Conservation (phyloP, 176 grass and related monocot species). For the Dendrocalamus sinicus region DNA sequence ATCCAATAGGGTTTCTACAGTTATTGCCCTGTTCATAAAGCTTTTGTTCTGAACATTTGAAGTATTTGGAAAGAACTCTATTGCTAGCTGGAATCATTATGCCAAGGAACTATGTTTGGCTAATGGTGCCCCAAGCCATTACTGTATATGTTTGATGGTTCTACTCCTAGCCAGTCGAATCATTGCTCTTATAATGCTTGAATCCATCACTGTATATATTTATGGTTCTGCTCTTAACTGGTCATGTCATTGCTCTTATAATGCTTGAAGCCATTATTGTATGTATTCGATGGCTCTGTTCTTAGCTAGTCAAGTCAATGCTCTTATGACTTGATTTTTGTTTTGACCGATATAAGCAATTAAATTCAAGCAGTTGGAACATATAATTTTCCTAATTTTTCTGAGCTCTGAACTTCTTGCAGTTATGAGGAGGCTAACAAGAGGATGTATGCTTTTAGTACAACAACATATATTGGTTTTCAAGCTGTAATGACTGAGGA, state of each 20-base stretch:
- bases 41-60: neutral
- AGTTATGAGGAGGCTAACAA: constrained; percentile 92
- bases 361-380: constrained; percentile 14
- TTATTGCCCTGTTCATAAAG: neutral
- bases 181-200: neutral
- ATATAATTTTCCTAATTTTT: constrained; percentile 34
- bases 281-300: neutral
- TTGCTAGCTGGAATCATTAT: neutral
- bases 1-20: neutral
- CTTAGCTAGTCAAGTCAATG: neutral
- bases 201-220: neutral
- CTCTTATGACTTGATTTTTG: neutral
- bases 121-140: neutral
- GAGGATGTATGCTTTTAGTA: constrained; percentile 91
- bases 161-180: neutral
- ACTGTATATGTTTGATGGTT: neutral
- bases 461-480: constrained; percentile 90
- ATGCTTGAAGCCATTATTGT: neutral
- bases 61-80: neutral
- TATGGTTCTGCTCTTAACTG: neutral
- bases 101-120: neutral
- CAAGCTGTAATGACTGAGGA: constrained; percentile 91
- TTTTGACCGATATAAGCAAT: constrained; percentile 18
- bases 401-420: constrained; percentile 35
- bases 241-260: constrained; percentile 6